Evolutionary conservation across 495 filamentous ascomycete species (phyloP).

Genomic region (Endocarpon pusillum): DNA sequence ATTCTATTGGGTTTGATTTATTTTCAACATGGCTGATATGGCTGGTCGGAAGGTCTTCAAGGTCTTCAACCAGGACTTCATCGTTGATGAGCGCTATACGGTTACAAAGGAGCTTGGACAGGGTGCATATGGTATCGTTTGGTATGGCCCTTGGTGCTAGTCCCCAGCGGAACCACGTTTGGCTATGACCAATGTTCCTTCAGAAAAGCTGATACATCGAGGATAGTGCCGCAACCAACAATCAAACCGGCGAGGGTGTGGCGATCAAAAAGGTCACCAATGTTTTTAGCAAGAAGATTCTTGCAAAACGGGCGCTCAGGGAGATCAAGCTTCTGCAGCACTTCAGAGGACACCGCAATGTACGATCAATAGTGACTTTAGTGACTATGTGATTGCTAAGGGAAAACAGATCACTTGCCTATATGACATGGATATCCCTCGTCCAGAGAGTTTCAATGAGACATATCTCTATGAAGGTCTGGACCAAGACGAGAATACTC

Average conservation of each 20-base stretch:
- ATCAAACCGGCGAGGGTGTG: slow-evolving; percentile 81
- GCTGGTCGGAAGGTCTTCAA: slow-evolving; percentile 91
- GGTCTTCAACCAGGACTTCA: slow-evolving; percentile 99
- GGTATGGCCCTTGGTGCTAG: slow-evolving; percentile 38
- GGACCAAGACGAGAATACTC: slow-evolving; percentile 8
- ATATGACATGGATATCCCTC: slow-evolving; percentile 98
- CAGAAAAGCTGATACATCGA: neutral
- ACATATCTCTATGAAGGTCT: slow-evolving; percentile 97
- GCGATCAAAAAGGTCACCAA: slow-evolving; percentile 99
- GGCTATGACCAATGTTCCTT: neutral
- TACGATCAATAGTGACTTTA: slow-evolving; percentile 18
- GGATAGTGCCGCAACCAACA: slow-evolving; percentile 77
- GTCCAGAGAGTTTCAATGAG: slow-evolving; percentile 97
- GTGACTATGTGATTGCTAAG: slow-evolving; percentile 15
- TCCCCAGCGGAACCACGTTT: too few species aligned
- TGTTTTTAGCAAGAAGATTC: slow-evolving; percentile 99
- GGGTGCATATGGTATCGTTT: slow-evolving; percentile 96
- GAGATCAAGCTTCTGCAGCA: slow-evolving; percentile 98
- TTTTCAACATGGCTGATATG: slow-evolving; percentile 48
- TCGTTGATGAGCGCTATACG: slow-evolving; percentile 94
- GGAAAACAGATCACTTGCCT: slow-evolving; percentile 76
- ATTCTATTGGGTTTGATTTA: too few species aligned
- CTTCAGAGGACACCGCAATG: slow-evolving; percentile 76
- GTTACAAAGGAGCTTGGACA: slow-evolving; percentile 98
- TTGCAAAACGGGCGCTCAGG: slow-evolving; percentile 90